These are phyloP conservation scores for Salicornia ramosissima DNA, from an alignment of 148 eudicot genomes.

Conservation along the genomic window DNA sequence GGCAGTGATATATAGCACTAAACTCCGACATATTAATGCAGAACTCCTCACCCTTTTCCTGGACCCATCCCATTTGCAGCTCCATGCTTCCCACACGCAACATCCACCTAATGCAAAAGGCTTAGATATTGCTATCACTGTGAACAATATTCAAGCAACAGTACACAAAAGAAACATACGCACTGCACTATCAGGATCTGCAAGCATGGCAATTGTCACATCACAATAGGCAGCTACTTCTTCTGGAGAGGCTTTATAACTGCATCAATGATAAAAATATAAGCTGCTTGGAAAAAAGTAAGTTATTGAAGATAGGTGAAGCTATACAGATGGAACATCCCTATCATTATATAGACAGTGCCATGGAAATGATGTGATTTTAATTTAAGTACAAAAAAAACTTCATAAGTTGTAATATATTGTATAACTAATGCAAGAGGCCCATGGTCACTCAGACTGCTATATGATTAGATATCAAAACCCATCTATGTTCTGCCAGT, in stretches of 20 bases:
- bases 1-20: background rate
- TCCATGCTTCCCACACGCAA: conserved; percentile 83
- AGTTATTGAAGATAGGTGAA: conserved; percentile 8
- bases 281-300: background rate
- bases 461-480: background rate
- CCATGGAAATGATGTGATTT: background rate
- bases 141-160: conserved; percentile 7
- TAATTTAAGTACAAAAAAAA: too few species aligned
- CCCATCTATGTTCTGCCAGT: background rate
- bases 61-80: conserved; percentile 79
- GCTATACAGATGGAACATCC: background rate
- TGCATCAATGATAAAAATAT: conserved; percentile 27
- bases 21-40: background rate
- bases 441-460: background rate
- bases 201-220: conserved; percentile 97
- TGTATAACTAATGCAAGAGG: too few species aligned
- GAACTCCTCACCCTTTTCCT: conserved; percentile 74
- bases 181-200: conserved; percentile 99
- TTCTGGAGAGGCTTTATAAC: conserved; percentile 72
- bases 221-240: conserved; percentile 95
- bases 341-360: background rate
- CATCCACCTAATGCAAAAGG: conserved; percentile 51
- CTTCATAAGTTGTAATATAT: too few species aligned
- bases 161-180: conserved; percentile 39
- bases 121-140: conserved; percentile 22